Evolutionary conservation across 2,329 filamentous ascomycete species (phyloP).

Genomic region (Hypoxylon sp.): DNA sequence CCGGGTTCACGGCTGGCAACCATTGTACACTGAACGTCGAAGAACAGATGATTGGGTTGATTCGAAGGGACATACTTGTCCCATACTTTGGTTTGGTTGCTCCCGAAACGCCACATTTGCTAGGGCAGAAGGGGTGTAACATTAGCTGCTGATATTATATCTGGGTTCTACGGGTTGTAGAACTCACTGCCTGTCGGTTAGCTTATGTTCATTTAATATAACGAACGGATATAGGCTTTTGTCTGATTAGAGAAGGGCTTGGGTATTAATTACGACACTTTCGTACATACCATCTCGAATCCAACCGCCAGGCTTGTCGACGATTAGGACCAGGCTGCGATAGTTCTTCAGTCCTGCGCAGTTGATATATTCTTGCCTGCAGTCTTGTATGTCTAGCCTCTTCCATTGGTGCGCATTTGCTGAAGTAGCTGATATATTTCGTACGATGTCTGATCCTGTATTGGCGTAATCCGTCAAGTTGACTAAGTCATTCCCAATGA

Average conservation of each 20-base stretch:
- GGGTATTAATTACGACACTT: background rate
- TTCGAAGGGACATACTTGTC: conserved; percentile 40
- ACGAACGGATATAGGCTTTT: background rate
- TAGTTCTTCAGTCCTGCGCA: conserved; percentile 26
- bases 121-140: background rate
- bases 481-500: background rate
- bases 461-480: conserved; percentile 17
- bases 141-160: background rate
- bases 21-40: conserved; percentile 40
- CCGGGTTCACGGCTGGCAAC: background rate
- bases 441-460: background rate
- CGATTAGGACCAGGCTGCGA: conserved; percentile 35
- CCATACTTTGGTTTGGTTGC: conserved; percentile 41
- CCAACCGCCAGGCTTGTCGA: conserved; percentile 18
- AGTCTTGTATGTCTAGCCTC: conserved; percentile 31
- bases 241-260: background rate
- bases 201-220: background rate
- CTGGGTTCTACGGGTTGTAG: background rate
- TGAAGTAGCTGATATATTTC: conserved; percentile 17
- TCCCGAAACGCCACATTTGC: conserved; percentile 41
- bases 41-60: conserved; percentile 44
- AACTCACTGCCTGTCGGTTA: background rate
- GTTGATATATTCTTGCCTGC: conserved; percentile 30
- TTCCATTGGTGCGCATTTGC: background rate
- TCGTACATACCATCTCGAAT: background rate